Evolutionary conservation across 2,329 filamentous ascomycete genomes (phyloP), one percentile per base, ranked within the genome.

Genomic region (Ophiocordyceps camponoti-saundersi): DNA sequence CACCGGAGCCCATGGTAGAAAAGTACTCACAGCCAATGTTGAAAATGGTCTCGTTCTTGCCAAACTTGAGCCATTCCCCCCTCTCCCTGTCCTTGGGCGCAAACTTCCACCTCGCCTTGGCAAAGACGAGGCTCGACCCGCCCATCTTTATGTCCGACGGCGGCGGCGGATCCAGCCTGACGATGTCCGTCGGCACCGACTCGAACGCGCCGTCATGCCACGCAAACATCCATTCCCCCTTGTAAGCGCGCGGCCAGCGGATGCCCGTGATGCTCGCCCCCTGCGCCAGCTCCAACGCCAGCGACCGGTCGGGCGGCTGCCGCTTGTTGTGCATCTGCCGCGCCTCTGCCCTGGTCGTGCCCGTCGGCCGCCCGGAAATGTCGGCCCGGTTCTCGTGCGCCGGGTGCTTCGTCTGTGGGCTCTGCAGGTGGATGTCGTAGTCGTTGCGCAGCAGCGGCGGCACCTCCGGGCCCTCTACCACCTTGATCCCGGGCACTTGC

Each of bases 21-120:
- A 8, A 5, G 23, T 8, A 67, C 71, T 65, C 56, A 72, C 72
- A 75, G 46, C 62, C 64, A 22, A 76, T 85, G 61, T 80, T 85
- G 52, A 70, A 77, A 16, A 83, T 80, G 3, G 71, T 67, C 51
- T 85, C 80, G 20, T 76, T 77, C 56, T 80, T 81, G 29, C 80
- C 78, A 55, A 85, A 75, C 51, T 64, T 68, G n/a, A 78, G 61
- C 74, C 74, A 78, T 12, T 67, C 58, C 26, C 65, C 65, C 21
- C 60, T 62, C 11, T 67, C 64, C 45, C 65, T 65, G 21, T 64
- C 60, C 51, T 67, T 70, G 34, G 67, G 65, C 44, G 64, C 61
- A 60, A 73, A 77, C 57, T 67, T 74, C 73, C 73, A 78, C 48
- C 65, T 64, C 13, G 72, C 63, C 40, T 67, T 65, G 11, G 70